phyloP scores from a whole-genome alignment of 768 basidiomycete species.

The Trametes elegans region DNA sequence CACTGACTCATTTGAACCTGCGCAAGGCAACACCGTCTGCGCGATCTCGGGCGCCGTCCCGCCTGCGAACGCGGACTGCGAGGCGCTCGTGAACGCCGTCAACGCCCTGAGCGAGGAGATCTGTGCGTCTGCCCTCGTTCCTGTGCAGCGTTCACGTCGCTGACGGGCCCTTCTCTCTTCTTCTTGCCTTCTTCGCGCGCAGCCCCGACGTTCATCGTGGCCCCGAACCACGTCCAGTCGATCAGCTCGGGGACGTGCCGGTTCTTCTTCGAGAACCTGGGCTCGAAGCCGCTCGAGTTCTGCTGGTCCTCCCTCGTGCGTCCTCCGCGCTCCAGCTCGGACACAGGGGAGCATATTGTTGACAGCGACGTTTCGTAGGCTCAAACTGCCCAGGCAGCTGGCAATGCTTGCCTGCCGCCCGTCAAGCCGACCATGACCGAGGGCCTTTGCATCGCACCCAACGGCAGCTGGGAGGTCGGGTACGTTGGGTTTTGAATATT shows the following conservation, averaged over 20 bases:
- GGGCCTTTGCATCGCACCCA: conserved; percentile 14
- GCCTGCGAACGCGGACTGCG: conserved; percentile 19
- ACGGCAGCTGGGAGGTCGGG: conserved; percentile 21
- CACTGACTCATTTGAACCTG: too few relatives aligned
- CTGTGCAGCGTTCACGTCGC: too few relatives aligned
- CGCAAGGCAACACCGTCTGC: conserved; percentile 20
- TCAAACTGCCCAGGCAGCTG: conserved; percentile 15
- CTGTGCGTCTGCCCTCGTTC: too few relatives aligned
- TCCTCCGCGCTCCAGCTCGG: too few relatives aligned
- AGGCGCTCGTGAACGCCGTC: conserved; percentile 18
- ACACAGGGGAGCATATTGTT: too few relatives aligned
- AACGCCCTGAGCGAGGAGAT: conserved; percentile 18
- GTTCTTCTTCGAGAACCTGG: conserved; percentile 27
- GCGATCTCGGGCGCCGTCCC: conserved; percentile 19
- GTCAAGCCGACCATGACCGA: conserved; percentile 13
- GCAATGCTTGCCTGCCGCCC: conserved; percentile 22
- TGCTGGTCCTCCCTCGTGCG: conserved; percentile 24
- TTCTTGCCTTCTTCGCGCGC: too few relatives aligned
- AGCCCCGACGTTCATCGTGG: conserved; percentile 21
- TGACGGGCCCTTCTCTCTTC: neutral
- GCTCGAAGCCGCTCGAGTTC: conserved; percentile 18
- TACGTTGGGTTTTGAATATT: too few relatives aligned
- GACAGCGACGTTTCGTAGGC: too few relatives aligned
- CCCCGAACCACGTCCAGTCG: conserved; percentile 18
- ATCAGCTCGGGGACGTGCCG: conserved; percentile 27